phyloP scores from a whole-genome alignment of 495 filamentous ascomycete species.

The Talaromyces ruber region DNA sequence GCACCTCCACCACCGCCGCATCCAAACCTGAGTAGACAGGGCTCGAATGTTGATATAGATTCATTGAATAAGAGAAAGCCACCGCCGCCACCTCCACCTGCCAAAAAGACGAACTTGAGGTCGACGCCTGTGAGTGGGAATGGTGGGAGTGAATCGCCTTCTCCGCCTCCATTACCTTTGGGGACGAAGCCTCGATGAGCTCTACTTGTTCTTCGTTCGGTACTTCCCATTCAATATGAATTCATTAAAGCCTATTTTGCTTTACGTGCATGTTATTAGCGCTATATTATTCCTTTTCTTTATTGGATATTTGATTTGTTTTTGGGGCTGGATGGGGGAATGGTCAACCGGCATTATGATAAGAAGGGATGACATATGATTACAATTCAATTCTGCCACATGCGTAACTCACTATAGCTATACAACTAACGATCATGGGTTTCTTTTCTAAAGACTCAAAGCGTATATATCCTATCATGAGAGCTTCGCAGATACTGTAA shows the following conservation, averaged over 20 bases:
- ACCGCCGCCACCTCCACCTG: constrained; percentile 60
- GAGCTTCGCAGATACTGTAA: no score
- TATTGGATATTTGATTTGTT: neutral
- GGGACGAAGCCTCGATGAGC: constrained; percentile 36
- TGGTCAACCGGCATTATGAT: neutral
- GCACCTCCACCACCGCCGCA: constrained; percentile 8
- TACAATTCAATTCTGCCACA: neutral
- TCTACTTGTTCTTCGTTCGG: neutral
- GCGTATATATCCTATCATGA: no score
- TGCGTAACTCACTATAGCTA: no score
- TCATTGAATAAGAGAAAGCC: constrained; percentile 48
- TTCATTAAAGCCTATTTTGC: neutral
- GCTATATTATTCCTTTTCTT: neutral
- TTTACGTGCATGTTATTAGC: neutral
- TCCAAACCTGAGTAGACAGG: constrained; percentile 8
- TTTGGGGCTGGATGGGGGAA: neutral
- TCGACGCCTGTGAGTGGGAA: constrained; percentile 15
- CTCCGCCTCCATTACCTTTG: constrained; percentile 33
- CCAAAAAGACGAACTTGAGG: constrained; percentile 44
- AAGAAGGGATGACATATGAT: neutral
- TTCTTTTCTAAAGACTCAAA: no score
- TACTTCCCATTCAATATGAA: neutral
- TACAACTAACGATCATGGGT: no score
- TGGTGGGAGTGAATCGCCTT: constrained; percentile 12
- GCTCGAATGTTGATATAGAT: constrained; percentile 16